Evolutionary conservation across 140 eudicot species (phyloP).

Genomic region (Erigeron philadelphicus): DNA sequence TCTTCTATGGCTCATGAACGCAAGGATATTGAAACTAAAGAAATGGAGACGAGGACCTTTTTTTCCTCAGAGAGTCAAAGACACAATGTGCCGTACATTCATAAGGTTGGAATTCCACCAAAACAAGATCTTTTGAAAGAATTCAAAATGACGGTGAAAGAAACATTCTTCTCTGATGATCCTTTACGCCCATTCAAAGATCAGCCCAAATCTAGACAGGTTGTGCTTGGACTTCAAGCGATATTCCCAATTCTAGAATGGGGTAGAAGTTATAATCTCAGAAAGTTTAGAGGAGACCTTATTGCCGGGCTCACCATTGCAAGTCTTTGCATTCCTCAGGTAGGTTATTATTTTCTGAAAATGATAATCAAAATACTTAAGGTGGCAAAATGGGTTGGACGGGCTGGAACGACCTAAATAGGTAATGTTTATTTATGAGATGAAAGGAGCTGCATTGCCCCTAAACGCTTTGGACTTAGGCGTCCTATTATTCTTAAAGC

Average conservation of each 20-base stretch:
- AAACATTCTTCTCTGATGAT: conserved; percentile 53
- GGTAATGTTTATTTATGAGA: background rate
- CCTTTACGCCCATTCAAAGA: conserved; percentile 53
- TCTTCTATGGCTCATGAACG: conserved; percentile 39
- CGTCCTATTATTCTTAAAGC: background rate
- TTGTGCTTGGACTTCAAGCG: conserved; percentile 50
- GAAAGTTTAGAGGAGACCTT: conserved; percentile 57
- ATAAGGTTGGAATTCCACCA: conserved; percentile 55
- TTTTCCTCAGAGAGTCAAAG: conserved; percentile 34
- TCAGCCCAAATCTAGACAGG: conserved; percentile 37
- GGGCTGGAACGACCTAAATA: background rate
- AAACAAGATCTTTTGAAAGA: conserved; percentile 48
- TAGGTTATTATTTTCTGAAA: conserved; percentile 7
- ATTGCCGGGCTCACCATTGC: conserved; percentile 75
- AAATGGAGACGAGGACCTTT: conserved; percentile 34
- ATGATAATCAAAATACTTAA: background rate
- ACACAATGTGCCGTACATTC: conserved; percentile 37
- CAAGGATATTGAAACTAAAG: conserved; percentile 28
- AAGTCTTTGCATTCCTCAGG: conserved; percentile 76
- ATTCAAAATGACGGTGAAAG: conserved; percentile 36
- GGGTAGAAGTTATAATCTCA: conserved; percentile 48
- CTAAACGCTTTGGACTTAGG: background rate
- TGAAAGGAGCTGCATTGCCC: background rate
- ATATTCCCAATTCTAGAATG: conserved; percentile 65
- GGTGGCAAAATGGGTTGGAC: background rate